Base-by-base conservation (phyloP, 805 yeast species). In the Wickerhamiella domercqiae region DNA sequence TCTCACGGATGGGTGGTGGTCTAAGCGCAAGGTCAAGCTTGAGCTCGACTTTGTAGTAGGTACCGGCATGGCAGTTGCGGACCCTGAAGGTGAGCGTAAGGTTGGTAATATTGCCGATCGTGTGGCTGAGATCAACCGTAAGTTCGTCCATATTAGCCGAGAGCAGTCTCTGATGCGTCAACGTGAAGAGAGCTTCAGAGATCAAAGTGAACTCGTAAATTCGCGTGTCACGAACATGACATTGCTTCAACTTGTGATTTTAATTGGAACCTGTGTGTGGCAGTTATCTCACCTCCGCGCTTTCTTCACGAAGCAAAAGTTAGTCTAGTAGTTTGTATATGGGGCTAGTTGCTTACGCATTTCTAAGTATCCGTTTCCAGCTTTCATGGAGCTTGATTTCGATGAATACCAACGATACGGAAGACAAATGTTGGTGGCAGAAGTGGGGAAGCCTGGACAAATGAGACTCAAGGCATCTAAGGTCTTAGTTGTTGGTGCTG, bases 341-440 rank as follows among this genome's bases (percentile, higher is more conserved):
- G n/a, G n/a, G n/a, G n/a, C n/a, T n/a, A n/a, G n/a, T n/a, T n/a
- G n/a, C n/a, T n/a, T n/a, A n/a, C n/a, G n/a, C 15, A 9, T 29
- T 29, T 29, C 32, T 29, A n/a, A 13, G 17, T 15, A 29, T 29
- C 16, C 15, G 9, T 7, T 13, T 9, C 17, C 72, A 17, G 15
- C 17, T 9, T 14, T 11, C 15, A 14, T 18, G 14, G 19, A 21
- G 24, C 24, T 47, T 45, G 46, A 47, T 1, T 54, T 68, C 15
- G 80, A 76, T 28, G 98, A 90, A 54, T 84, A 75, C 54, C 59
- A 56, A 21, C 61, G 96, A 26, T 90, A 90, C 56, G 97, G 99
- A 3, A 68, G 99, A 38, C 98, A 90, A 52, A 78, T 90, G 87
- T 73, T 86, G 19, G 95, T 90, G 2, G 90, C 93, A 2, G 78